These are phyloP conservation scores for Mycena polygramma DNA, from an alignment of 768 basidiomycete species.

Conservation along the genomic window DNA sequence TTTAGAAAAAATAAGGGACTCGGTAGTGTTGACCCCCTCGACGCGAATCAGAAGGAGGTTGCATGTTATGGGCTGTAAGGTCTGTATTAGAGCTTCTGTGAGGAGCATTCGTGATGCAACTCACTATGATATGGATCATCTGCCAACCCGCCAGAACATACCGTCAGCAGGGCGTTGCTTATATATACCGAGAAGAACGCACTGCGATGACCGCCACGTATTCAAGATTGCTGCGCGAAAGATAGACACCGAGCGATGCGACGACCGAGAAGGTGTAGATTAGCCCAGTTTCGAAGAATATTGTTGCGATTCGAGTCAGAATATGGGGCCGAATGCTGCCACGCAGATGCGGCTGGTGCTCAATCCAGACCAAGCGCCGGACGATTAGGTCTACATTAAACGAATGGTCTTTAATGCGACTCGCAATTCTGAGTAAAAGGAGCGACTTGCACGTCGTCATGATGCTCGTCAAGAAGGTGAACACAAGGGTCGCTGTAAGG, in stretches of 20 bases:
- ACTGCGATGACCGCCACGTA: constrained; percentile 23
- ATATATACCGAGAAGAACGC: background rate
- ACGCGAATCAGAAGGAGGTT: constrained; percentile 26
- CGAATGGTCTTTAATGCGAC: no score
- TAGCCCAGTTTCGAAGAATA: constrained; percentile 30
- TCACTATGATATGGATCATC: constrained; percentile 1
- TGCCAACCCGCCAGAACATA: background rate
- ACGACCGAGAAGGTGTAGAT: constrained; percentile 25
- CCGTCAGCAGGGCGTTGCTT: background rate
- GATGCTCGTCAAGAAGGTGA: constrained; percentile 21
- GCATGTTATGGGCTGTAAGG: constrained; percentile 26
- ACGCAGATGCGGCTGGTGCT: background rate
- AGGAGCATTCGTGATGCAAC: background rate
- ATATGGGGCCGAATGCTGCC: constrained; percentile 3
- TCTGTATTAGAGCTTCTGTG: background rate
- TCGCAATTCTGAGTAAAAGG: background rate
- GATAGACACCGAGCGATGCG: constrained; percentile 23
- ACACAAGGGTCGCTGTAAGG: constrained; percentile 9
- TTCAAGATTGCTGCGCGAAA: constrained; percentile 20
- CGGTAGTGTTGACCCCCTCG: background rate
- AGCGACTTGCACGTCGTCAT: constrained; percentile 20
- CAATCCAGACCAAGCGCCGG: background rate
- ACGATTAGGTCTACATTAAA: constrained; percentile 16
- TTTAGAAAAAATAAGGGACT: background rate
- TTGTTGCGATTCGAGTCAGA: constrained; percentile 1